Conservation (phyloP, 106 monocot species). For the Platanthera zijinensis region DNA sequence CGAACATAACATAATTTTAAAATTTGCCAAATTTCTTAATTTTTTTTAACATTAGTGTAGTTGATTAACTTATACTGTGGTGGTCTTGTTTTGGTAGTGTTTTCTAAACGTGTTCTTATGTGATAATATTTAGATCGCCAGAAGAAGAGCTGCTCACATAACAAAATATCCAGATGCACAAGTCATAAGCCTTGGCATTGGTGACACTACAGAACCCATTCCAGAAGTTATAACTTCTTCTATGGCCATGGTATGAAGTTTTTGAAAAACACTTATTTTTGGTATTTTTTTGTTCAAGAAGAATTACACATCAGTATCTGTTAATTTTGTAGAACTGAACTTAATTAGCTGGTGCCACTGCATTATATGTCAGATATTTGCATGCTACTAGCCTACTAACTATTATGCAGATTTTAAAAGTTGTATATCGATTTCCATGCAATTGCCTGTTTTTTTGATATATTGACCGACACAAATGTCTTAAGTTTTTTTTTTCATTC, state of each 20-base stretch:
- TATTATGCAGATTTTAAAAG: neutral
- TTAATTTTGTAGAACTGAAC: neutral
- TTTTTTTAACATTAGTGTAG: neutral
- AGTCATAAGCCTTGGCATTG: constrained; percentile 82
- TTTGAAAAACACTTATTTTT: neutral
- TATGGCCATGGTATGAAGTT: constrained; percentile 49
- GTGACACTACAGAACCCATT: constrained; percentile 91
- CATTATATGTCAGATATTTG: neutral
- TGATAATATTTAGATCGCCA: constrained; percentile 47
- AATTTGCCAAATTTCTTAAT: neutral
- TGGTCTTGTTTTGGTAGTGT: neutral
- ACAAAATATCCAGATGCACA: constrained; percentile 65
- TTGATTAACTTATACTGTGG: neutral
- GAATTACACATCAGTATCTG: neutral
- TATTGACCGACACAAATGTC: neutral
- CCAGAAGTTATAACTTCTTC: constrained; percentile 80
- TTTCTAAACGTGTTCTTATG: neutral
- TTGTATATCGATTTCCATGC: neutral
- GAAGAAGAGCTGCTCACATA: constrained; percentile 57
- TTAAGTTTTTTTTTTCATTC: neutral
- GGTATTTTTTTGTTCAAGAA: neutral
- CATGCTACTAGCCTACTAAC: neutral
- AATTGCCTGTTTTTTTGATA: neutral
- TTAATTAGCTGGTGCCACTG: neutral
- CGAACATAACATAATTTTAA: neutral